Conservation (phyloP, 2,329 filamentous ascomycete species). For the Apiospora marii region DNA sequence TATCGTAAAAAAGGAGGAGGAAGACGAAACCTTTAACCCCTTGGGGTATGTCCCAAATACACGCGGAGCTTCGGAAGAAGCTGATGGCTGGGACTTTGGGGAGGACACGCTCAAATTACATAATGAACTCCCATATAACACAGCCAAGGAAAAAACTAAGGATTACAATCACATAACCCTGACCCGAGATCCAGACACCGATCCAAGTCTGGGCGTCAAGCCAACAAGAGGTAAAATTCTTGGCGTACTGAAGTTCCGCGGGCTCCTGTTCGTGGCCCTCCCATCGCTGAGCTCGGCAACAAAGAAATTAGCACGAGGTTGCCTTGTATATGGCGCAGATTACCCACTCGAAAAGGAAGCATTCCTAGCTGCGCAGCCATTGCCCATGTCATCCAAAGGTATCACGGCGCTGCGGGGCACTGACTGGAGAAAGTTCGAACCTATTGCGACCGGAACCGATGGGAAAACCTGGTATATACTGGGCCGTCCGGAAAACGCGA, state of each 20-base stretch:
- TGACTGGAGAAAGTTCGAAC: conserved; percentile 1
- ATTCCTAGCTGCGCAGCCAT: conserved; percentile 2
- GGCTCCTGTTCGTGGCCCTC: conserved; percentile 1
- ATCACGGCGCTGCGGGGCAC: neutral
- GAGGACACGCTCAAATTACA: conserved; percentile 4
- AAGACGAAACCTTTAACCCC: neutral
- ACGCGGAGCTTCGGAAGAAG: neutral
- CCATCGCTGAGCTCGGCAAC: conserved; percentile 1
- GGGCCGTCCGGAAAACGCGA: conserved; percentile 11
- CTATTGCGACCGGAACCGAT: conserved; percentile 9
- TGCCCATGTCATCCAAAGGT: neutral
- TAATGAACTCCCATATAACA: neutral
- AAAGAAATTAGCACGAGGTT: neutral
- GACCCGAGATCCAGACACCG: neutral
- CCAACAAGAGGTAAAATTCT: conserved; percentile 3
- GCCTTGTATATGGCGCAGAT: conserved; percentile 3
- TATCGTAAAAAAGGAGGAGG: neutral
- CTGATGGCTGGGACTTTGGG: neutral
- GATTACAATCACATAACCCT: neutral
- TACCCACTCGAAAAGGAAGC: conserved; percentile 10
- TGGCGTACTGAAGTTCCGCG: neutral
- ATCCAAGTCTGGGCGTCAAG: neutral
- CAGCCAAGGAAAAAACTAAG: neutral
- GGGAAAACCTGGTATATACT: neutral
- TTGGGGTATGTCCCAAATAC: neutral